Evolutionary conservation across 352 stramenopile genomes (phyloP).

Genomic region (Globisporangium viniferum): DNA sequence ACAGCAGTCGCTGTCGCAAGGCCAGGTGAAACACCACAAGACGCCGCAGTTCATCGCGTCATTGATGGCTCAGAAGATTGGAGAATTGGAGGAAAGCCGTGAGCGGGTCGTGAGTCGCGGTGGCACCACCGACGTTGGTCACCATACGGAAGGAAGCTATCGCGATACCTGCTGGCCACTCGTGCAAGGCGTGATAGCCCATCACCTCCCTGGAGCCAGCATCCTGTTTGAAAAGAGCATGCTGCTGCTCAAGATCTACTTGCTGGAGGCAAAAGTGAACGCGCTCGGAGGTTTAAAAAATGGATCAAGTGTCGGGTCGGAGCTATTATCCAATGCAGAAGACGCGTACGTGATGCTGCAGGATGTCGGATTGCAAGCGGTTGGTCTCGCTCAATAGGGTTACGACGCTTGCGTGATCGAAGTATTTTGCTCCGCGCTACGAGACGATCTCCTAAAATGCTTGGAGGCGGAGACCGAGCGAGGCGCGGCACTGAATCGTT

Average conservation of each 20-base stretch:
- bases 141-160: slow-evolving; percentile 37
- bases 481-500: neutral
- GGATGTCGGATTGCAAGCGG: neutral
- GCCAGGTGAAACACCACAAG: slow-evolving; percentile 36
- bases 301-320: neutral
- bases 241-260: slow-evolving; percentile 28
- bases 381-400: slow-evolving; percentile 8
- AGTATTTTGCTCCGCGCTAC: neutral
- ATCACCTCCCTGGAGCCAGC: slow-evolving; percentile 28
- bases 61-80: slow-evolving; percentile 4
- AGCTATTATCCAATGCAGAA: neutral
- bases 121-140: slow-evolving; percentile 49
- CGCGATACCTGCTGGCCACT: slow-evolving; percentile 58
- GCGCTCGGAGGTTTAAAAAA: neutral
- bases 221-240: slow-evolving; percentile 39
- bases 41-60: slow-evolving; percentile 53
- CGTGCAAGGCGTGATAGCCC: slow-evolving; percentile 32
- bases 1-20: slow-evolving; percentile 5
- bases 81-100: neutral
- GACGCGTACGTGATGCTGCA: slow-evolving; percentile 21
- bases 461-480: neutral
- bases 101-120: slow-evolving; percentile 14
- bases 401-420: slow-evolving; percentile 5
- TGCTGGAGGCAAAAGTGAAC: slow-evolving; percentile 3
- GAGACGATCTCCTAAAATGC: neutral